These are phyloP conservation scores for Mycocentrospora acerina DNA, from an alignment of 2,329 filamentous ascomycete species.

Conservation along the genomic window DNA sequence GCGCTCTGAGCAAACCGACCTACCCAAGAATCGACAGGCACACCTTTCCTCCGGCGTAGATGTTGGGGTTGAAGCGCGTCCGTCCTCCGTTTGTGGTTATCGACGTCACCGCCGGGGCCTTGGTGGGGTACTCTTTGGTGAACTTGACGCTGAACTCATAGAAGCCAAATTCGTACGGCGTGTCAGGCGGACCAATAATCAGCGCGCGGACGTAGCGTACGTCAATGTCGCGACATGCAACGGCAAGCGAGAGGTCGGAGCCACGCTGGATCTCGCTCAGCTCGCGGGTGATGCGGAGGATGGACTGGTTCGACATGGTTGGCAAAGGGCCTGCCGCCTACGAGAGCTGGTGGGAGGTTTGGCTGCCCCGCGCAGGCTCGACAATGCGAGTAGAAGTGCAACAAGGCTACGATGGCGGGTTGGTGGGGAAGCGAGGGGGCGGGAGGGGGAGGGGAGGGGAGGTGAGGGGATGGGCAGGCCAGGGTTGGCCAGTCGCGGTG, in stretches of 20 bases:
- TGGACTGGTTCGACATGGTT: conserved; percentile 77
- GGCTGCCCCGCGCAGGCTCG: no score
- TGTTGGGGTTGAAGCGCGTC: conserved; percentile 94
- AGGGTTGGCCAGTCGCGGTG: no score
- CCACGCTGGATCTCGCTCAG: conserved; percentile 81
- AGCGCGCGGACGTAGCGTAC: conserved; percentile 84
- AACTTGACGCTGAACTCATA: conserved; percentile 88
- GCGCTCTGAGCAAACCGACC: conserved; percentile 7
- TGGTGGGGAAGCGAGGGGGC: no score
- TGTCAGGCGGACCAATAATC: conserved; percentile 90
- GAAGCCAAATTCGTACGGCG: conserved; percentile 95
- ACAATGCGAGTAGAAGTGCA: no score
- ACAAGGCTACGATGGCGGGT: no score
- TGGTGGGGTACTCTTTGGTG: conserved; percentile 79
- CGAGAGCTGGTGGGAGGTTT: conserved; percentile 1
- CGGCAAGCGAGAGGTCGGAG: conserved; percentile 81
- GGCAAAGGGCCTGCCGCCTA: conserved; percentile 6
- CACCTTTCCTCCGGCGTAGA: conserved; percentile 87
- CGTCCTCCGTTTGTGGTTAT: conserved; percentile 86
- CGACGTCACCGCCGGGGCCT: conserved; percentile 62
- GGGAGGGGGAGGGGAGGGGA: no score
- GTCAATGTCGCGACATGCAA: conserved; percentile 83
- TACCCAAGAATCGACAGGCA: conserved; percentile 93
- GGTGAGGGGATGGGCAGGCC: no score
- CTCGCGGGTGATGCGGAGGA: conserved; percentile 87